These are phyloP conservation scores for Clarireedia homoeocarpa DNA, from an alignment of 2,329 filamentous ascomycete species.

Conservation along the genomic window DNA sequence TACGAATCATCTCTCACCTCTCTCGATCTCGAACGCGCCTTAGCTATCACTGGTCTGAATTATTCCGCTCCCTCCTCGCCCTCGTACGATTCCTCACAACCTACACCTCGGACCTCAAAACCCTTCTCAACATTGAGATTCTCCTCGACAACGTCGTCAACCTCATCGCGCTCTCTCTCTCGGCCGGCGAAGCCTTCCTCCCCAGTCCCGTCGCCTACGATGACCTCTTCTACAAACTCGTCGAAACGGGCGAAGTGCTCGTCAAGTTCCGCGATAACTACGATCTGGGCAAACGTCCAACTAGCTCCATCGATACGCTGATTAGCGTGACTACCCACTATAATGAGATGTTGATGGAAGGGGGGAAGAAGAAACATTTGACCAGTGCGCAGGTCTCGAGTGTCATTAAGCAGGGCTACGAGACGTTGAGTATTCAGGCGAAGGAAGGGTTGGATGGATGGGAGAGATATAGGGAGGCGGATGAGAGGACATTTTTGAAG, in stretches of 20 bases:
- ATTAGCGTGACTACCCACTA: conserved; percentile 82
- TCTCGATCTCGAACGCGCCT: conserved; percentile 76
- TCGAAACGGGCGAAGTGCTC: conserved; percentile 81
- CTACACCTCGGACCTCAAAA: conserved; percentile 71
- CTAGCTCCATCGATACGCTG: conserved; percentile 74
- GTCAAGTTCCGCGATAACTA: conserved; percentile 77
- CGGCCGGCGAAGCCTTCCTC: conserved; percentile 82
- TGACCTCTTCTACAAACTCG: conserved; percentile 96
- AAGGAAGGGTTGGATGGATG: conserved; percentile 80
- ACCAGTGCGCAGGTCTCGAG: conserved; percentile 79
- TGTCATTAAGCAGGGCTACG: conserved; percentile 94
- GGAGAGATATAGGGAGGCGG: conserved; percentile 80
- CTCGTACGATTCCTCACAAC: conserved; percentile 86
- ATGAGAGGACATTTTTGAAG: conserved; percentile 79
- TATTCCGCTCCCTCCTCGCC: conserved; percentile 83
- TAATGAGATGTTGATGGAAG: conserved; percentile 65
- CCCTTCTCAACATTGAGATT: conserved; percentile 58
- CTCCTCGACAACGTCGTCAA: conserved; percentile 75
- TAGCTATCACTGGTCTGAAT: conserved; percentile 87
- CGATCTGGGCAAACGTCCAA: conserved; percentile 45
- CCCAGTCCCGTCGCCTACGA: conserved; percentile 85
- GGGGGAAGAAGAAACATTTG: conserved; percentile 52
- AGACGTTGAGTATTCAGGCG: conserved; percentile 85
- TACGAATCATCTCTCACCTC: conserved; percentile 77
- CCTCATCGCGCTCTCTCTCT: conserved; percentile 75